phyloP scores from a whole-genome alignment of 2,329 filamentous ascomycete species.

The Proliferodiscus dingleyae region DNA sequence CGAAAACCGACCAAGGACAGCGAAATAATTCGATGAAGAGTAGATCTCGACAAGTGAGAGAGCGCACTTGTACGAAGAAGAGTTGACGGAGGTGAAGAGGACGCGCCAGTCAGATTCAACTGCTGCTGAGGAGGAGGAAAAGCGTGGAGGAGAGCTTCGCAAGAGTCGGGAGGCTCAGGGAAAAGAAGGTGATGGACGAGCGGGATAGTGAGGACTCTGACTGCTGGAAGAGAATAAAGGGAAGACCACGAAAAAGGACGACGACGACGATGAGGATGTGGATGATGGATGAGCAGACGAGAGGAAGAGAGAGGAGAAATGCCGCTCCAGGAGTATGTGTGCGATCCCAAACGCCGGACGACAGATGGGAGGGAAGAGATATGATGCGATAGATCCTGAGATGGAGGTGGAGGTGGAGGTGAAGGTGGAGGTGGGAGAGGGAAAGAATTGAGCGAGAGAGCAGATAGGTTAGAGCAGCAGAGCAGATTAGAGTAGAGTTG shows the following conservation, averaged over 20 bases:
- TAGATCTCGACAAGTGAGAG: slow-evolving; percentile 25
- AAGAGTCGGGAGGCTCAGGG: slow-evolving; percentile 21
- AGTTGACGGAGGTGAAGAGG: slow-evolving; percentile 19
- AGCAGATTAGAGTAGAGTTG: too few species aligned
- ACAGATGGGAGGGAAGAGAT: slow-evolving; percentile 25
- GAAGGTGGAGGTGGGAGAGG: not conserved
- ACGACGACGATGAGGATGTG: too few species aligned
- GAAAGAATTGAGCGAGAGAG: not conserved
- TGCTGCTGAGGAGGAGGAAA: slow-evolving; percentile 18
- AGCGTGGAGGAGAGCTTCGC: slow-evolving; percentile 20
- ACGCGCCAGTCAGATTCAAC: slow-evolving; percentile 26
- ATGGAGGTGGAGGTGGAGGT: slow-evolving; percentile 11
- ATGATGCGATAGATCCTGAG: slow-evolving; percentile 13
- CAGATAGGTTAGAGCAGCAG: too few species aligned
- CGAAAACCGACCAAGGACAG: slow-evolving; percentile 23
- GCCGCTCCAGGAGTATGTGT: slow-evolving; percentile 28
- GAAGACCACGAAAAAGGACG: slow-evolving; percentile 20
- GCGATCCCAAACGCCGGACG: slow-evolving; percentile 29
- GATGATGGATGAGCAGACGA: too few species aligned
- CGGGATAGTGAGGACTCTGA: slow-evolving; percentile 20
- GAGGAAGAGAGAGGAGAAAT: slow-evolving; percentile 31
- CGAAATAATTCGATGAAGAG: slow-evolving; percentile 26
- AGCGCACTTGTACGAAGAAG: slow-evolving; percentile 24
- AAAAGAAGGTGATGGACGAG: slow-evolving; percentile 26
- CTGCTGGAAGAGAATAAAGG: slow-evolving; percentile 24